These are phyloP conservation scores for Fusarium sp. DNA, from an alignment of 2,329 filamentous ascomycete species.

Conservation along the genomic window DNA sequence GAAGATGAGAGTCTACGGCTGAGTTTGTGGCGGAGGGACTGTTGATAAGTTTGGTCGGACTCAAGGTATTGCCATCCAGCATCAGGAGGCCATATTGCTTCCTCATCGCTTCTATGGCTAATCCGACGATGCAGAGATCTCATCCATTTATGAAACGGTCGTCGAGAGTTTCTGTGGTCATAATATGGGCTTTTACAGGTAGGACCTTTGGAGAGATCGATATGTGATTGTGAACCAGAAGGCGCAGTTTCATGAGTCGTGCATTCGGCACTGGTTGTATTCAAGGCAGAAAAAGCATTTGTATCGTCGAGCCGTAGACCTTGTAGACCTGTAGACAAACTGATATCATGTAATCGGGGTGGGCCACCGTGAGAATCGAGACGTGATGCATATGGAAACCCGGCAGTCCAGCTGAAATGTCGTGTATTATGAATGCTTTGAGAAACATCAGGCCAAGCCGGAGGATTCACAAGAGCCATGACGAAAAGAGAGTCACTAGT, in stretches of 20 bases:
- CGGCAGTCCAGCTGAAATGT: slow-evolving; percentile 53
- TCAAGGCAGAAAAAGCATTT: slow-evolving; percentile 53
- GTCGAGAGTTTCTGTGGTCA: slow-evolving; percentile 35
- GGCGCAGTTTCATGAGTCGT: slow-evolving; percentile 5
- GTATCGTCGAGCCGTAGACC: slow-evolving; percentile 44
- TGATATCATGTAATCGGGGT: slow-evolving; percentile 47
- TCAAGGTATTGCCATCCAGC: slow-evolving; percentile 18
- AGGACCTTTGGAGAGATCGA: slow-evolving; percentile 36
- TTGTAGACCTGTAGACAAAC: slow-evolving; percentile 46
- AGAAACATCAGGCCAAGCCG: slow-evolving; percentile 51
- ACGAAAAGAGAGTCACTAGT: slow-evolving; percentile 42
- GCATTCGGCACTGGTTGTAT: slow-evolving; percentile 49
- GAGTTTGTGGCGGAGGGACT: slow-evolving; percentile 19
- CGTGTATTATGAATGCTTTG: slow-evolving; percentile 54
- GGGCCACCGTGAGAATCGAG: slow-evolving; percentile 4
- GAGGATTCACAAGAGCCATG: slow-evolving; percentile 51
- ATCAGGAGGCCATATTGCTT: slow-evolving; percentile 6
- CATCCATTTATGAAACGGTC: slow-evolving; percentile 79
- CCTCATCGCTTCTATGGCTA: slow-evolving; percentile 54
- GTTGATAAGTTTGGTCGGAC: slow-evolving; percentile 3
- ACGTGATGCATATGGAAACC: slow-evolving; percentile 18
- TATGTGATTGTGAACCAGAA: slow-evolving; percentile 42
- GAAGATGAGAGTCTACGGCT: slow-evolving; percentile 71
- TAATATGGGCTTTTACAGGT: slow-evolving; percentile 13
- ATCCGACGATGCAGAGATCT: slow-evolving; percentile 72